Evolutionary conservation across 352 stramenopile genomes (phyloP).

Genomic region (Pythium brachiatum): DNA sequence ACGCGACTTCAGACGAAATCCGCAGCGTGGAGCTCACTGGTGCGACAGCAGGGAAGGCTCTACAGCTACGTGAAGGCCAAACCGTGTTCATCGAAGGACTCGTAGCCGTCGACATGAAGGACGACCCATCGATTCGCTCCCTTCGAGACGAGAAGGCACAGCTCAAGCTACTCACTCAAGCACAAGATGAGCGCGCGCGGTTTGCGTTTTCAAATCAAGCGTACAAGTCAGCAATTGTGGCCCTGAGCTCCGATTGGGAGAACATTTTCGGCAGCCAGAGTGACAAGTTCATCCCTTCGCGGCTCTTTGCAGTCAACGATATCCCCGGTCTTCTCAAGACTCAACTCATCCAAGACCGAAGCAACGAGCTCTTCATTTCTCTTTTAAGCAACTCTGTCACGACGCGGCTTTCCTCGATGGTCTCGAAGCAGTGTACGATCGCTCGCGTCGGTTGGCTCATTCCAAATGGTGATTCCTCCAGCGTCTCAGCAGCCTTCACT

Average conservation of each 20-base stretch:
- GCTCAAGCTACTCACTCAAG: conserved; percentile 12
- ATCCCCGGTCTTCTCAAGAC: conserved; percentile 39
- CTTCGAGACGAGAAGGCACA: conserved; percentile 16
- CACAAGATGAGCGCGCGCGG: conserved; percentile 12
- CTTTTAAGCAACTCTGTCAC: background rate
- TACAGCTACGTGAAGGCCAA: conserved; percentile 46
- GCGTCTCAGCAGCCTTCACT: conserved; percentile 9
- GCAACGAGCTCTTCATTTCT: background rate
- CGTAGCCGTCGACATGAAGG: conserved; percentile 42
- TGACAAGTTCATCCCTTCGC: conserved; percentile 38
- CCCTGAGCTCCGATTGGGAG: conserved; percentile 62
- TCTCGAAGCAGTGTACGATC: conserved; percentile 16
- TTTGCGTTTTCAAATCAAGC: conserved; percentile 41
- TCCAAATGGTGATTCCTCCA: conserved; percentile 13
- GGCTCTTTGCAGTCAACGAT: conserved; percentile 45
- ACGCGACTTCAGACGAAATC: conserved; percentile 34
- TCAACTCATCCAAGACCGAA: background rate
- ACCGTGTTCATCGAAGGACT: conserved; percentile 53
- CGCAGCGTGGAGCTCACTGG: conserved; percentile 55
- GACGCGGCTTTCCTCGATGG: conserved; percentile 5
- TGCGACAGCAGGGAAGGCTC: conserved; percentile 36
- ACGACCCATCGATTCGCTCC: conserved; percentile 9
- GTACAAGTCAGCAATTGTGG: conserved; percentile 36
- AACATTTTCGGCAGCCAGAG: conserved; percentile 64
- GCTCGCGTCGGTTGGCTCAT: conserved; percentile 50